Evolutionary conservation across 2,329 filamentous ascomycete species (phyloP).

Genomic region (Orbilia ellipsospora): DNA sequence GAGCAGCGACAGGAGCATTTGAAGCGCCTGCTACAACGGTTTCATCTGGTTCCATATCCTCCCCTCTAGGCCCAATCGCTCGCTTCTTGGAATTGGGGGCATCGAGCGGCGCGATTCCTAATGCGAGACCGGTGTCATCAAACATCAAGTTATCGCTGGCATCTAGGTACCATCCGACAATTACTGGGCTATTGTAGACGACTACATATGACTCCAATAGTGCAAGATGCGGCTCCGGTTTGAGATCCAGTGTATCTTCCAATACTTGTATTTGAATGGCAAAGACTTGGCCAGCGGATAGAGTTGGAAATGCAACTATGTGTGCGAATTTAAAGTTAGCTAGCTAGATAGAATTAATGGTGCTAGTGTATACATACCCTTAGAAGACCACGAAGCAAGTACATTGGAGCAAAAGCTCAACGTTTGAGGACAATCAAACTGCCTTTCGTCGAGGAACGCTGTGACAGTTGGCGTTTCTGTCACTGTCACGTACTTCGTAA

Average conservation of each 20-base stretch:
- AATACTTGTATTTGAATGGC: constrained; percentile 23
- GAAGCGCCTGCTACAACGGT: constrained; percentile 19
- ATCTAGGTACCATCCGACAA: constrained; percentile 30
- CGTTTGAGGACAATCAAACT: constrained; percentile 5
- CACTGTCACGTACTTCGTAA: not conserved
- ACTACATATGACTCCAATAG: constrained; percentile 13
- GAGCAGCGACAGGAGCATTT: not conserved
- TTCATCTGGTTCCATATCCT: not conserved
- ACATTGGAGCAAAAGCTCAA: constrained; percentile 20
- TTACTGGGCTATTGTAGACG: constrained; percentile 6
- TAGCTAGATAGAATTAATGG: not conserved
- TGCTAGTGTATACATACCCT: not conserved
- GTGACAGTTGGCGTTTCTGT: constrained; percentile 27
- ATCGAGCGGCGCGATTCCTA: constrained; percentile 26
- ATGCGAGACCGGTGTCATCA: constrained; percentile 27
- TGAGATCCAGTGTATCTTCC: constrained; percentile 3
- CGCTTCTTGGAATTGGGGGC: not conserved
- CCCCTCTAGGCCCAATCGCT: not conserved
- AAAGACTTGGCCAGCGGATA: constrained; percentile 13
- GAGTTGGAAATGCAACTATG: constrained; percentile 6
- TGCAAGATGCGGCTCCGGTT: constrained; percentile 20
- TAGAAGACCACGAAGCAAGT: constrained; percentile 12
- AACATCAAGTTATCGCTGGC: constrained; percentile 22
- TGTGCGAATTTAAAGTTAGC: not conserved
- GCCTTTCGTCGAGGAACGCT: constrained; percentile 20